These are phyloP conservation scores for Russula foetens DNA, from an alignment of 768 basidiomycete species.

Conservation along the genomic window DNA sequence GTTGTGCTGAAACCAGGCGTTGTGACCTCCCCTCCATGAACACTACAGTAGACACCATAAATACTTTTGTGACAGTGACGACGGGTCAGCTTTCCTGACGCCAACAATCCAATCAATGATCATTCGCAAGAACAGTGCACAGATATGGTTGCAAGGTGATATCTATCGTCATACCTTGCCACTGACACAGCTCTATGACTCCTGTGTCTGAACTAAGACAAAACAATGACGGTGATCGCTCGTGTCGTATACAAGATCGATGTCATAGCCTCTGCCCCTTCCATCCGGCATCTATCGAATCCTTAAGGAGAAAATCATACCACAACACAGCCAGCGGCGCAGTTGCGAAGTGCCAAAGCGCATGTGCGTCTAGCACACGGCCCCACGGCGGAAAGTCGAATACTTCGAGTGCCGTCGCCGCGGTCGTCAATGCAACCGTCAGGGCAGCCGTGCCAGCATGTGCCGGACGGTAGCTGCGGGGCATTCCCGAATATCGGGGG, in stretches of 20 bases:
- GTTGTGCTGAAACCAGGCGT: neutral
- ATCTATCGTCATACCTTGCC: no score
- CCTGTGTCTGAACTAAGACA: no score
- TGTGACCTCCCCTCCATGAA: neutral
- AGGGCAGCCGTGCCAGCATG: constrained; percentile 46
- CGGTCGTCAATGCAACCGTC: constrained; percentile 63
- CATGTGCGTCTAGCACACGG: constrained; percentile 81
- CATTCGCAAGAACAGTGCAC: no score
- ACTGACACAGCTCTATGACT: no score
- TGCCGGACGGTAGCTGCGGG: constrained; percentile 50
- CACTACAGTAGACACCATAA: no score
- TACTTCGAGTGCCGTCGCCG: constrained; percentile 73
- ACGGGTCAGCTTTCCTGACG: no score
- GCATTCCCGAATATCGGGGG: constrained; percentile 43
- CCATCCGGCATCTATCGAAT: constrained; percentile 68
- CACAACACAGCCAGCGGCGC: constrained; percentile 68
- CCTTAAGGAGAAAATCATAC: constrained; percentile 79
- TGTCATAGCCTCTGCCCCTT: constrained; percentile 30
- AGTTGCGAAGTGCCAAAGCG: constrained; percentile 88
- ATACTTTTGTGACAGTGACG: no score
- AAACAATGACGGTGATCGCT: no score
- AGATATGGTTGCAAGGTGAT: no score
- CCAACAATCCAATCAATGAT: no score
- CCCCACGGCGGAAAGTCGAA: constrained; percentile 82
- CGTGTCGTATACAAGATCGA: neutral